Evolutionary conservation across 345 rosid species (phyloP).

Genomic region (Sapria himalayana): DNA sequence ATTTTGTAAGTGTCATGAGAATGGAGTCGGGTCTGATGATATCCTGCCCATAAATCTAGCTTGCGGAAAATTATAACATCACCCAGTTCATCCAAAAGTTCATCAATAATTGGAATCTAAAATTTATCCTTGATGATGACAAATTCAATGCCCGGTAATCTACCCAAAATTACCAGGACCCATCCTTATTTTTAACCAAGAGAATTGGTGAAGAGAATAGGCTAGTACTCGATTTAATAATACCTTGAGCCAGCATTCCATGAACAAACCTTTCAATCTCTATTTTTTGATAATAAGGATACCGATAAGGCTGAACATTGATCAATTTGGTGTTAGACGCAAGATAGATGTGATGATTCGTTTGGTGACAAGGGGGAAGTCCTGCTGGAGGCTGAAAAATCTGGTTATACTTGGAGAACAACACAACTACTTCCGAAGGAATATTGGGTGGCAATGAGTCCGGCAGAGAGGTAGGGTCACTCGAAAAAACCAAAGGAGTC

Average conservation of each 20-base stretch:
- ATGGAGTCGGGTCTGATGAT: not conserved
- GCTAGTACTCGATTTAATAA: not conserved
- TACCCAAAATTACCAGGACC: not conserved
- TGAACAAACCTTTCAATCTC: not conserved
- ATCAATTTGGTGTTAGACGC: no score
- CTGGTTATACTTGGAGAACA: no score
- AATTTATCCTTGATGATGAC: not conserved
- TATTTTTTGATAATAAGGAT: not conserved
- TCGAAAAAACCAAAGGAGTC: no score
- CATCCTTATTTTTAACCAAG: not conserved
- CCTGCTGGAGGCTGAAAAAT: no score
- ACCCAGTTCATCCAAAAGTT: not conserved
- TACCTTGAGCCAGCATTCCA: not conserved
- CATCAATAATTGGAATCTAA: slow-evolving; percentile 1
- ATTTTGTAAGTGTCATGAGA: not conserved
- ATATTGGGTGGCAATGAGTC: no score
- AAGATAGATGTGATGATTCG: no score
- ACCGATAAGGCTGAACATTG: not conserved
- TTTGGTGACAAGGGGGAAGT: no score
- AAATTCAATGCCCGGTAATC: not conserved
- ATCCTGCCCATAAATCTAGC: not conserved
- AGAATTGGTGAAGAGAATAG: not conserved
- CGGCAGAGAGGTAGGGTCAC: no score
- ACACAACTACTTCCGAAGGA: no score
- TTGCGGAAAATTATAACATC: not conserved